A percentile compares a stretch with the other conserved stretches of the same genome.
Evolutionary conservation across 179 eudicot genomes (phyloP).

Genomic region (Gypsophila paniculata): DNA sequence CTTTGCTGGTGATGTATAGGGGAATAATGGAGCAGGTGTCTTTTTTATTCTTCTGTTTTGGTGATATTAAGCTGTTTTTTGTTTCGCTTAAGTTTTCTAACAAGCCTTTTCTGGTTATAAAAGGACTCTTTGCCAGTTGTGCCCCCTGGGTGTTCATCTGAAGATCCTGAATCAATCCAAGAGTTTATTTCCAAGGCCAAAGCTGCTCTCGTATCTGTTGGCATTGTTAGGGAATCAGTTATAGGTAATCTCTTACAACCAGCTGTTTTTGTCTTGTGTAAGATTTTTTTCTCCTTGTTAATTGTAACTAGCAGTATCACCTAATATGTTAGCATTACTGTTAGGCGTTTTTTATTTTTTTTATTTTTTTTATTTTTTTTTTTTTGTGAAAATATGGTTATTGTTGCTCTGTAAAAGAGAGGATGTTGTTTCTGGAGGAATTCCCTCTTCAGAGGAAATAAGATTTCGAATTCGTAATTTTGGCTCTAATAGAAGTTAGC

Average conservation of each 20-base stretch:
- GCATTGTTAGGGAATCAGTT: constrained; percentile 79
- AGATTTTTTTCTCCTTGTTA: constrained; percentile 2
- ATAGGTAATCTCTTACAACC: constrained; percentile 33
- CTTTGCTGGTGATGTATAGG: constrained; percentile 62
- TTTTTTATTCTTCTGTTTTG: constrained; percentile 2
- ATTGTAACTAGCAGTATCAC: neutral
- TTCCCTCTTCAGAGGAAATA: neutral
- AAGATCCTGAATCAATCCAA: constrained; percentile 66
- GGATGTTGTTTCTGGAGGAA: neutral
- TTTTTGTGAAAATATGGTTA: neutral
- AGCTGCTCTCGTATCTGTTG: constrained; percentile 97
- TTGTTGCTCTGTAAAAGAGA: neutral
- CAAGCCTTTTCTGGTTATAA: constrained; percentile 14
- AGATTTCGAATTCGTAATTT: neutral
- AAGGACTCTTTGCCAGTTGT: constrained; percentile 85
- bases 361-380: too few species aligned
- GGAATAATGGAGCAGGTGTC: constrained; percentile 91
- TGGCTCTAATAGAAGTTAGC: neutral
- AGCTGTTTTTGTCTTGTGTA: neutral
- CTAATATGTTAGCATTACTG: neutral
- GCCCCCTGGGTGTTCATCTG: constrained; percentile 91
- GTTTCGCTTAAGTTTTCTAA: neutral
- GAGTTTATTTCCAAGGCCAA: constrained; percentile 75
- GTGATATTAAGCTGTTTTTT: constrained; percentile 1
- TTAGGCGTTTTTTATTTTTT: neutral